Evolutionary conservation across 140 eudicot genomes (phyloP), one percentile per base, ranked within the genome.

Genomic region (Senecio squalidus): DNA sequence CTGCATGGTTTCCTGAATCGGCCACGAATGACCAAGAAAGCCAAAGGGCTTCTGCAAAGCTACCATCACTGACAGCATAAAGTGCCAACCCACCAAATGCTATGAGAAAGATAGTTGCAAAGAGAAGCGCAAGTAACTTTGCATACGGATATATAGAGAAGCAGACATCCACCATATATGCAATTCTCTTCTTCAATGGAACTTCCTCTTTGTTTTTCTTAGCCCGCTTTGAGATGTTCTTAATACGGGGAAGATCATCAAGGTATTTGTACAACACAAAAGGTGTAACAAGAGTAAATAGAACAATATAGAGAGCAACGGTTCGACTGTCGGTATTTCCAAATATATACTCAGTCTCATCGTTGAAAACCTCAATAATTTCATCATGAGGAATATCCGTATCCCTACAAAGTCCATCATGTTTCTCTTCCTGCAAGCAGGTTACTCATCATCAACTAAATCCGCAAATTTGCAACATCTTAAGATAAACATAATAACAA

Each of bases 1-100:
- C 99, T 11, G 99, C 99, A 78, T 92, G 99, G 69, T 82, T 92
- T 63, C 99, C 99, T 0, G 99, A 92, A 74, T 88, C 96, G 0
- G 99, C 99, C 41, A 92, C 96, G 60, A 92, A 88, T 48, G 89
- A 64, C 99, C 99, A 92, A 11, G 99, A 84, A 55, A 81, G 96
- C 99, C 99, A 92, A 73, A 92, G 89, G 45, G 96, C 82, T 69
- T 92, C 99, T 9, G 85, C 58, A 40, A 92, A 75, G 76, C 85
- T 79, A 68, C 85, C 84, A 58, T 88, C 96, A 71, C 95, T 78
- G 17, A 92, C 95, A 55, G 89, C 95, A 78, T 87, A 88, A 34
- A 92, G 67, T 30, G 99, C 96, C 81, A 92, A 69, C 18, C 99
- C 99, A 53, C 99, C 99, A 82, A 87, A 92, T 71, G 84, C 95